Evolutionary conservation across 2,329 filamentous ascomycete species (phyloP).

Genomic region (Lecanoromycetidae sp.): DNA sequence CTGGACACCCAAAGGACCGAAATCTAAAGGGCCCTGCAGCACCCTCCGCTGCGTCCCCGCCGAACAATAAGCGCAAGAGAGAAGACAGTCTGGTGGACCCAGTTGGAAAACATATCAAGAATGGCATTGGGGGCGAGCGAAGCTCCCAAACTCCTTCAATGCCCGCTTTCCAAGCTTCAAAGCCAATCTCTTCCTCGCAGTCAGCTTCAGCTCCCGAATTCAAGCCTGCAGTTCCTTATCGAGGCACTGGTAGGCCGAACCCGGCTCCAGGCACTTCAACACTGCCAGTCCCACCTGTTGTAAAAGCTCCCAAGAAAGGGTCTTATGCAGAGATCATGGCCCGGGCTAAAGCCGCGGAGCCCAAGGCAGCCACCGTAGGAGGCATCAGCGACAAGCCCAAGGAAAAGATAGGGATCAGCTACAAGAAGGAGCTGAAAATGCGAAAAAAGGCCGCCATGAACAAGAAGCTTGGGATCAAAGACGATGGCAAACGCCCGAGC

Average conservation of each 20-base stretch:
- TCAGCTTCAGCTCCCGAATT: neutral
- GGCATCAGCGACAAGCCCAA: slow-evolving; percentile 48
- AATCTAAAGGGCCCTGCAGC: neutral
- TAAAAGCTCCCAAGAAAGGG: slow-evolving; percentile 41
- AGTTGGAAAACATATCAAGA: slow-evolving; percentile 20
- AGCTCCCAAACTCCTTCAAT: neutral
- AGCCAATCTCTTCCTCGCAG: slow-evolving; percentile 13
- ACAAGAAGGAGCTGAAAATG: slow-evolving; percentile 21
- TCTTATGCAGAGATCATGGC: slow-evolving; percentile 49
- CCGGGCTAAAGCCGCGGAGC: slow-evolving; percentile 43
- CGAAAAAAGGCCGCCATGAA: slow-evolving; percentile 36
- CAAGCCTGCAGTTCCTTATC: slow-evolving; percentile 15
- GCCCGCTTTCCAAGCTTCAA: slow-evolving; percentile 10
- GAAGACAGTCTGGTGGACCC: slow-evolving; percentile 28
- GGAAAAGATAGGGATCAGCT: slow-evolving; percentile 39
- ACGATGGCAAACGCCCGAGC: slow-evolving; percentile 9
- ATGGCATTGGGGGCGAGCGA: slow-evolving; percentile 7
- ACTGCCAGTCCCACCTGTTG: slow-evolving; percentile 14
- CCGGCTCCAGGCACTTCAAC: slow-evolving; percentile 14
- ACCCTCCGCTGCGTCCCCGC: neutral
- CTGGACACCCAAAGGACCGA: neutral
- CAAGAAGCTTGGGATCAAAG: slow-evolving; percentile 33
- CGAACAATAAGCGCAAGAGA: slow-evolving; percentile 32
- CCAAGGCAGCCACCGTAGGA: slow-evolving; percentile 36
- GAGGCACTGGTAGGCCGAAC: slow-evolving; percentile 15